Evolutionary conservation across 2,329 filamentous ascomycete genomes (phyloP).

Genomic region (Pezicula carpinea): DNA sequence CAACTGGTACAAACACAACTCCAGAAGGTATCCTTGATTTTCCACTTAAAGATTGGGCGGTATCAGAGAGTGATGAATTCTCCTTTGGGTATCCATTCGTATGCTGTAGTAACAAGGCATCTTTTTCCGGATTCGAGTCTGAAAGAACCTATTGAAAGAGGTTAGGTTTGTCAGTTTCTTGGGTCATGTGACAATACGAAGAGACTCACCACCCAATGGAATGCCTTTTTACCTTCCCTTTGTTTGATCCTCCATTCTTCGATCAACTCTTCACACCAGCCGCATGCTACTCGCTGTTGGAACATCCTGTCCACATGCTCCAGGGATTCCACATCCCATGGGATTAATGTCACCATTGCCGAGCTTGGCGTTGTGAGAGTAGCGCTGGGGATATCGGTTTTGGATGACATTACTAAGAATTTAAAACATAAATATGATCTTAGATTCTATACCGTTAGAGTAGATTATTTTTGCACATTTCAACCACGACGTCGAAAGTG

Average conservation of each 20-base stretch:
- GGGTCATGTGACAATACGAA: background rate
- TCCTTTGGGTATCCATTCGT: constrained; percentile 1
- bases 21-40: background rate
- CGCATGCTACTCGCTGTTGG: constrained; percentile 37
- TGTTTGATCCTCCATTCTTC: constrained; percentile 3
- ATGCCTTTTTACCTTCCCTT: constrained; percentile 2
- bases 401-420: no score
- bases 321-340: constrained; percentile 35
- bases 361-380: no score
- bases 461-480: no score
- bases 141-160: constrained; percentile 2
- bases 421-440: no score
- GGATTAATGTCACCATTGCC: constrained; percentile 24
- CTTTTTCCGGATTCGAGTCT: background rate
- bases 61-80: constrained; percentile 1
- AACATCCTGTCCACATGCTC: constrained; percentile 33
- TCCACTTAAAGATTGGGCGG: background rate
- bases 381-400: no score
- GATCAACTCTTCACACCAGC: constrained; percentile 35
- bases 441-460: no score
- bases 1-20: constrained; percentile 3
- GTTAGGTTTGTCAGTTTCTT: background rate
- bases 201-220: constrained; percentile 8
- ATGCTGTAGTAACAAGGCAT: background rate
- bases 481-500: no score